These are phyloP conservation scores for Echinochloa phyllopogon DNA, from an alignment of 176 grass and related monocot genomes.

Conservation along the genomic window DNA sequence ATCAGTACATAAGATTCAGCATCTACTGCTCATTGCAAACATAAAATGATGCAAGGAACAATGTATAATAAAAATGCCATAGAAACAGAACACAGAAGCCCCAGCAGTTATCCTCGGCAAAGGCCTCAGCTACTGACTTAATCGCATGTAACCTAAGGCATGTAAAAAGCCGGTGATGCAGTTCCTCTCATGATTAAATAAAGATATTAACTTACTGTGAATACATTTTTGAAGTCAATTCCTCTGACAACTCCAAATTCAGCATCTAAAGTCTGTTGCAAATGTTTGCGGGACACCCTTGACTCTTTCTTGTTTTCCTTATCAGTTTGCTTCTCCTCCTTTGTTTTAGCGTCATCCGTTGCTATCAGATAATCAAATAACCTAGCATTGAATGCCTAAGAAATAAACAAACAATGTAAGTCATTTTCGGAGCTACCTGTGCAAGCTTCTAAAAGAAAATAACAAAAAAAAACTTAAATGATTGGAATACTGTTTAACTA, in stretches of 20 bases:
- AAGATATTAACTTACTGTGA: slow-evolving; percentile 71
- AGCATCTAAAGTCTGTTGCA: slow-evolving; percentile 73
- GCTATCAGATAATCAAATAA: slow-evolving; percentile 98
- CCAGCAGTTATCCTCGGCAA: neutral
- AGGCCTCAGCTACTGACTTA: neutral
- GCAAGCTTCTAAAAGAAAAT: slow-evolving; percentile 13
- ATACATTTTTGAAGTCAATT: slow-evolving; percentile 98
- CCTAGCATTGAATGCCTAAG: slow-evolving; percentile 94
- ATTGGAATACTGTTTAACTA: neutral
- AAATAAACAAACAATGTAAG: slow-evolving; percentile 23
- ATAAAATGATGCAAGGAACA: slow-evolving; percentile 18
- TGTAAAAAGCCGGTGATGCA: neutral
- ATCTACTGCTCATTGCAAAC: neutral
- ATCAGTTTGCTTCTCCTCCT: slow-evolving; percentile 57
- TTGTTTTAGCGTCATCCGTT: slow-evolving; percentile 79
- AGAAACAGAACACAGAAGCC: neutral
- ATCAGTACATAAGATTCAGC: neutral
- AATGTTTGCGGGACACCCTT: slow-evolving; percentile 59
- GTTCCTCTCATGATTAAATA: slow-evolving; percentile 2
- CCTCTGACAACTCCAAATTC: slow-evolving; percentile 96
- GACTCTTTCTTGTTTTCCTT: slow-evolving; percentile 58
- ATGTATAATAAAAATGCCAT: neutral
- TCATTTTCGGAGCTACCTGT: neutral
- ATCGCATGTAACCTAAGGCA: neutral
- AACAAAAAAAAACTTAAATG: neutral